A percentile compares a stretch with the other conserved stretches of the same genome.
These are phyloP conservation scores for Podospora pseudocomata DNA, from an alignment of 495 filamentous ascomycete species.

Conservation along the genomic window DNA sequence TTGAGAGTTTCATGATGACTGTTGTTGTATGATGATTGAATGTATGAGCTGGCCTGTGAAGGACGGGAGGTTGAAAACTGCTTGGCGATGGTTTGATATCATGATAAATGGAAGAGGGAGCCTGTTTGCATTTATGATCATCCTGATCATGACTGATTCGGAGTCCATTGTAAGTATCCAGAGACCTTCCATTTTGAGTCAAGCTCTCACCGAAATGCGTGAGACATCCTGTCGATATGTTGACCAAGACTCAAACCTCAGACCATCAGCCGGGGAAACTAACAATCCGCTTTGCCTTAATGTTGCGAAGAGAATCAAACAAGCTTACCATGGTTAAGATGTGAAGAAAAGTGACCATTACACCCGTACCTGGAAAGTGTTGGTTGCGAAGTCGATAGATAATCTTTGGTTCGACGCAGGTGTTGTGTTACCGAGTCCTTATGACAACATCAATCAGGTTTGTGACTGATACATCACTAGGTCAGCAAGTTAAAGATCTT, in stretches of 20 bases:
- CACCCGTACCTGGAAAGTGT: not conserved
- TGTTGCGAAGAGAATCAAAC: not conserved
- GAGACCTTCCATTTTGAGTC: not conserved
- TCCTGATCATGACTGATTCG: not conserved
- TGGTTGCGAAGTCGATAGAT: too few relatives aligned
- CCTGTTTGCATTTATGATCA: not conserved
- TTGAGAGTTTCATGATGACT: too few relatives aligned
- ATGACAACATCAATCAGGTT: too few relatives aligned
- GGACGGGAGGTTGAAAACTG: too few relatives aligned
- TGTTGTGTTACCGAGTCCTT: too few relatives aligned
- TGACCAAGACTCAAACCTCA: too few relatives aligned
- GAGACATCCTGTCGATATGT: not conserved
- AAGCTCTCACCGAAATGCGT: not conserved
- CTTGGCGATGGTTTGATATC: too few relatives aligned
- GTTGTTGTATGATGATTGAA: too few relatives aligned
- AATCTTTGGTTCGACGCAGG: too few relatives aligned
- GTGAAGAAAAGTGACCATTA: not conserved
- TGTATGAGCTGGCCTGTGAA: too few relatives aligned
- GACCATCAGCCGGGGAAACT: not conserved
- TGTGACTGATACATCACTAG: too few relatives aligned
- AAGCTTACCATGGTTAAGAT: not conserved
- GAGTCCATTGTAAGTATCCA: not conserved
- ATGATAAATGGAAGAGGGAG: not conserved
- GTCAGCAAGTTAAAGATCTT: too few relatives aligned
- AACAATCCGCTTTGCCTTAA: not conserved